Evolutionary conservation across 768 basidiomycete species (phyloP).

Genomic region (Galerina marginata): DNA sequence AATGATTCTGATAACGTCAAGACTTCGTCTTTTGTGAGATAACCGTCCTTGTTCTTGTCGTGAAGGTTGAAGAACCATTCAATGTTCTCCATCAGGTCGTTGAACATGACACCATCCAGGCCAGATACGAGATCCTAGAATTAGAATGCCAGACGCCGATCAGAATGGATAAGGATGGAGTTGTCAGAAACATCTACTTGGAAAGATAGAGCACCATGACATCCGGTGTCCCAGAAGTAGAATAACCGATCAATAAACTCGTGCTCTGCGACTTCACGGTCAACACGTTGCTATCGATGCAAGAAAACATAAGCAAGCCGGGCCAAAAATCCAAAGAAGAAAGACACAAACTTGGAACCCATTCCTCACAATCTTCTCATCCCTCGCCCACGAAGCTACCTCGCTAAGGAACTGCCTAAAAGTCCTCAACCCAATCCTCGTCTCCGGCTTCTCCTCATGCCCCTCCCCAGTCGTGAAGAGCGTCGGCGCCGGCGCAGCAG

Average conservation of each 20-base stretch:
- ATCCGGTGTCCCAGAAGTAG: conserved; percentile 90
- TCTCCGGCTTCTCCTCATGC: conserved; percentile 83
- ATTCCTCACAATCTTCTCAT: conserved; percentile 91
- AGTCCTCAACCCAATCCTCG: conserved; percentile 82
- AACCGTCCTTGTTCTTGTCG: conserved; percentile 96
- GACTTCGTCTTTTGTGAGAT: conserved; percentile 94
- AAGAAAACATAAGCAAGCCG: not conserved
- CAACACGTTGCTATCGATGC: conserved; percentile 74
- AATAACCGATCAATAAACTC: conserved; percentile 94
- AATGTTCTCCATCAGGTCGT: conserved; percentile 97
- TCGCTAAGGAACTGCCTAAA: conserved; percentile 92
- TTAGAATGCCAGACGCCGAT: conserved; percentile 35
- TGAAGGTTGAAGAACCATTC: conserved; percentile 98
- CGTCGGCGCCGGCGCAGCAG: conserved; percentile 50
- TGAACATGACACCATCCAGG: conserved; percentile 91
- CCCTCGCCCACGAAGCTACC: conserved; percentile 93
- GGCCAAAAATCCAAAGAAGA: not conserved
- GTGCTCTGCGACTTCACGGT: conserved; percentile 92
- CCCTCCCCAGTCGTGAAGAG: conserved; percentile 63
- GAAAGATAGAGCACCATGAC: conserved; percentile 84
- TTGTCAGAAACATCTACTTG: conserved; percentile 57
- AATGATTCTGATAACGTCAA: conserved; percentile 94
- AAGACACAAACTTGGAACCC: conserved; percentile 74
- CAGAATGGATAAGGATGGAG: not conserved
- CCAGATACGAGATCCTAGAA: conserved; percentile 86